Conservation (phyloP, 768 basidiomycete species). For the Inosperma sp. region DNA sequence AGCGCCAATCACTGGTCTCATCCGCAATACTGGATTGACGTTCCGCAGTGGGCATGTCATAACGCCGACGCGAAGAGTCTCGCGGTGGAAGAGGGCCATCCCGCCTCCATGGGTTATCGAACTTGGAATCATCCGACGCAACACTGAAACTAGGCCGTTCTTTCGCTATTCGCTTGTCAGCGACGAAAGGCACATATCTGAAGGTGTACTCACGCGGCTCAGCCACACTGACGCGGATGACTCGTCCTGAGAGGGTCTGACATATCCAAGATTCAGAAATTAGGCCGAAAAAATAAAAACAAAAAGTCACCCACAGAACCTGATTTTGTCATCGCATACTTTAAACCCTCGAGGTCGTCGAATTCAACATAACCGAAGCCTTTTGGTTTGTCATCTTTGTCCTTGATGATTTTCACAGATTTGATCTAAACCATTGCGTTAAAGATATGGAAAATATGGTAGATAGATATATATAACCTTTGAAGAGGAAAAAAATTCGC, state of each 20-base stretch:
- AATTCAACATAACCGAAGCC: conserved; percentile 99
- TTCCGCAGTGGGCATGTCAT: conserved; percentile 51
- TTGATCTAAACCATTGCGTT: conserved; percentile 48
- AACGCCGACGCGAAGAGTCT: conserved; percentile 61
- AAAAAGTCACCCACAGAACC: conserved; percentile 51
- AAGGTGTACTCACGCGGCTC: conserved; percentile 77
- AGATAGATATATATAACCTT: conserved; percentile 40
- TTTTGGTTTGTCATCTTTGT: conserved; percentile 91
- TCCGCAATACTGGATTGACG: conserved; percentile 54
- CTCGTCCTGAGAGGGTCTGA: conserved; percentile 71
- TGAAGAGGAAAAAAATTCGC: conserved; percentile 67
- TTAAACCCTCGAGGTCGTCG: conserved; percentile 76
- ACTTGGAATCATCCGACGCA: conserved; percentile 68
- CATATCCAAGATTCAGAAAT: conserved; percentile 6
- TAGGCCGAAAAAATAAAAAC: neutral
- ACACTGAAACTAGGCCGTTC: conserved; percentile 60
- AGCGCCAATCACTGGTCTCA: conserved; percentile 63
- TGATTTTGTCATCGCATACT: conserved; percentile 71
- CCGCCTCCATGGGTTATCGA: conserved; percentile 80
- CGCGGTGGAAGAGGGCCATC: conserved; percentile 74
- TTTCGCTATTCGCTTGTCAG: conserved; percentile 52
- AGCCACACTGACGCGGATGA: conserved; percentile 88
- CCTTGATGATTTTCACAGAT: conserved; percentile 88
- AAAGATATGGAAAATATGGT: neutral
- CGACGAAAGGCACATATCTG: conserved; percentile 5